phyloP scores from a whole-genome alignment of 345 rosid species.

The Leavenworthia alabamica region DNA sequence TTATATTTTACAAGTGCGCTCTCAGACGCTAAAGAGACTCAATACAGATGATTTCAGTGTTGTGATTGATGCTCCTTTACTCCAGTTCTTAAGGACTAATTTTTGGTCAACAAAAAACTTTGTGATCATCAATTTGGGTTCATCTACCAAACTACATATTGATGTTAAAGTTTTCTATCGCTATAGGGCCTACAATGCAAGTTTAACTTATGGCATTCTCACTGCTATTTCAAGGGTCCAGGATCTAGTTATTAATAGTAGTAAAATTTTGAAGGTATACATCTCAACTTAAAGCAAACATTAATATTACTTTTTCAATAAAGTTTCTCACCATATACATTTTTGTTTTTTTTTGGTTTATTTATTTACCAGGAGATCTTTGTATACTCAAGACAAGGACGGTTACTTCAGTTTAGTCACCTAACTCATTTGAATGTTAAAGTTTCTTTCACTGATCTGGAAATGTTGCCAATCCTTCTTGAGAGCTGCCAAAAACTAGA shows the following conservation, averaged over 20 bases:
- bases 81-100: neutral
- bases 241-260: neutral
- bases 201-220: neutral
- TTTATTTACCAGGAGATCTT: neutral
- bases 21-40: conserved; percentile 6
- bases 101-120: neutral
- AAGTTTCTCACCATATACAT: neutral
- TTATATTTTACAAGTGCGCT: neutral
- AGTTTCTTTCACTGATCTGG: neutral
- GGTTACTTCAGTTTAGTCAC: neutral
- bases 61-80: conserved; percentile 9
- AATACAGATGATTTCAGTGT: neutral
- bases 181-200: neutral
- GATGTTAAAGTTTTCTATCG: neutral
- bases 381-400: neutral
- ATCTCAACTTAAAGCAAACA: conserved; percentile 2
- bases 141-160: neutral
- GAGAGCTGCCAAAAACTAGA: neutral
- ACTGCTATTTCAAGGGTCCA: neutral
- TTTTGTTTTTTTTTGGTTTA: neutral
- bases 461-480: neutral
- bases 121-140: neutral
- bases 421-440: neutral
- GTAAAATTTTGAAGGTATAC: neutral
- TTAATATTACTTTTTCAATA: neutral